Base-by-base conservation (phyloP, 176 grass and related monocot genomes). In the Ensete ventricosum region DNA sequence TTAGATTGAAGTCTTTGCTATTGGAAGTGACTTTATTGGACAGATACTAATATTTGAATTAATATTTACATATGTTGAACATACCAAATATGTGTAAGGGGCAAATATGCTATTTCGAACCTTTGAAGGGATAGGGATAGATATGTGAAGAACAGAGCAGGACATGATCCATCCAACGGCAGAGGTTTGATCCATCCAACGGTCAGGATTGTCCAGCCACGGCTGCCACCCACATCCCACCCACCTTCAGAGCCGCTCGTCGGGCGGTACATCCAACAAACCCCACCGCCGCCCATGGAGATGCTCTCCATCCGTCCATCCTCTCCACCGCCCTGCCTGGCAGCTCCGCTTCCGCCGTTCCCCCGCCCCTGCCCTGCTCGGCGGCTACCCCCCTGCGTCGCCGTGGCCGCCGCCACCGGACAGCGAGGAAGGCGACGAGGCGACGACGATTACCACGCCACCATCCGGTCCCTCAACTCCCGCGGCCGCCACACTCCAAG, bases 401-500 rank as follows among this genome's bases (percentile, higher is more conserved):
- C 8, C 69, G 70, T 29, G 19, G 72, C 52, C 43, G 12, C 16
- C 69, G 53, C 24, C 81, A 43, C 67, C 12, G 60, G 59, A 48
- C 75, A 23, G 49, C 59, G 60, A 53, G 49, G 62, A 22, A 11
- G n/a, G 19, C 48, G 49, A 16, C 52, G 23, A 22, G 14, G 48
- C 62, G 78, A 80, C 2, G 78, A 93, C 84, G 88, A 85, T 65
- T 98, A 91, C 86, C 86, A 93, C 80, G 81, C 88, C 52, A 98
- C 90, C 34, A 76, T 91, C 55, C 84, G 77, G 80, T 82, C 94
- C 11, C 90, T 98, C 80, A 93, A 98, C 77, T 90, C 94, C 78
- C 77, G 77, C 43, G 94, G 84, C 52, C 90, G 94, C 74, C 75
- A 88, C 68, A 79, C 78, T 59, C 88, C 94, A 7, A 92, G 87